These are phyloP conservation scores for Helianthus tuberosus DNA, from an alignment of 129 eudicot species.

Conservation along the genomic window DNA sequence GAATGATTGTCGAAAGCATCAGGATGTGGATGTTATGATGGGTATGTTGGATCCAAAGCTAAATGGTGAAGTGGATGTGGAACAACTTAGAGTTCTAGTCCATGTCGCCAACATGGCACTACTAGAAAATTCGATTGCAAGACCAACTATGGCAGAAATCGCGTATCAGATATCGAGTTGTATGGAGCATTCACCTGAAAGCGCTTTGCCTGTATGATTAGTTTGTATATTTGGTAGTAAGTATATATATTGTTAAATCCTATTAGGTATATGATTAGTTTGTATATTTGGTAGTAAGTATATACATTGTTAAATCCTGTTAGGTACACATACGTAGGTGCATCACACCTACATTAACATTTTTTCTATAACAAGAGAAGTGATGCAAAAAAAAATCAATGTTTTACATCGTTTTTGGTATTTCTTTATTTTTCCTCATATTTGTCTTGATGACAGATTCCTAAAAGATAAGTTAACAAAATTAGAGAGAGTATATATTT, in stretches of 20 bases:
- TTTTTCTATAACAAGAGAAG: conserved; percentile 18
- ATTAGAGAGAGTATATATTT: no score
- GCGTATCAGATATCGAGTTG: conserved; percentile 51
- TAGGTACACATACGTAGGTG: conserved; percentile 14
- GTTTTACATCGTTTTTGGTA: neutral
- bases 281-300: conserved; percentile 1
- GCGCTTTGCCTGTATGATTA: conserved; percentile 59
- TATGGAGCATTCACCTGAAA: conserved; percentile 29
- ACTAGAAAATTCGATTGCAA: conserved; percentile 55
- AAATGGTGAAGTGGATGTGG: conserved; percentile 45
- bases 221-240: neutral
- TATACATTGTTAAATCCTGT: conserved; percentile 13
- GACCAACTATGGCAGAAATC: conserved; percentile 70
- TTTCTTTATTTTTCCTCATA: no score
- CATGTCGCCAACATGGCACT: conserved; percentile 60
- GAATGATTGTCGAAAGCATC: conserved; percentile 51
- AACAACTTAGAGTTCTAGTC: conserved; percentile 54
- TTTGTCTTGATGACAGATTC: no score
- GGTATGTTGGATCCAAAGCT: conserved; percentile 74
- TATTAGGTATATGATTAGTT: conserved; percentile 28
- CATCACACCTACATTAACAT: conserved; percentile 14
- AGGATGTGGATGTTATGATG: conserved; percentile 45
- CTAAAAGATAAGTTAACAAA: no score
- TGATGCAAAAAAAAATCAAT: conserved; percentile 14
- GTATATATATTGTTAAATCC: conserved; percentile 18